Percentiles rank a stretch among this genome's conserved stretches.
Evolutionary conservation across 2,329 filamentous ascomycete species (phyloP).

Genomic region (Trichoderma asperellum): DNA sequence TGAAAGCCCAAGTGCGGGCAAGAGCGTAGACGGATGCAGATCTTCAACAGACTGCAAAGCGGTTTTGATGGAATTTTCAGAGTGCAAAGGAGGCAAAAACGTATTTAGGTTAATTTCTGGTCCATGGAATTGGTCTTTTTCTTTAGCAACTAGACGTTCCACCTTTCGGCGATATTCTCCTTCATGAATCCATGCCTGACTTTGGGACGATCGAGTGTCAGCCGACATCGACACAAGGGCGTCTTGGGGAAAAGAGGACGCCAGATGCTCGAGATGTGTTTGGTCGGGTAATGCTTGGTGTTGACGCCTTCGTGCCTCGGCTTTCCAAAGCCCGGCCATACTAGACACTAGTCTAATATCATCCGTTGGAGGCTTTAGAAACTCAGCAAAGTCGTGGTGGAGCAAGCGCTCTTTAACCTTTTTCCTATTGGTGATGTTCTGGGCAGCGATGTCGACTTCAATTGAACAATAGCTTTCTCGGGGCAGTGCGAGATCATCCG

Average conservation of each 20-base stretch:
- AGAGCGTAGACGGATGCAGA: conserved; percentile 72
- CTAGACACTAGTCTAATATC: conserved; percentile 88
- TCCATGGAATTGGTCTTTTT: conserved; percentile 53
- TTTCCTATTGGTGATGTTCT: conserved; percentile 82
- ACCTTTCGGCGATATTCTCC: conserved; percentile 76
- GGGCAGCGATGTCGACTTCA: conserved; percentile 86
- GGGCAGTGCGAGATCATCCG: conserved; percentile 66
- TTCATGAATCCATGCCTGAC: conserved; percentile 92
- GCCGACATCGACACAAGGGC: conserved; percentile 88
- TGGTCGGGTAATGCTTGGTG: conserved; percentile 63
- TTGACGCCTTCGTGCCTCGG: conserved; percentile 81
- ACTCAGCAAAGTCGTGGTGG: conserved; percentile 86
- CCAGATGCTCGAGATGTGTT: conserved; percentile 66
- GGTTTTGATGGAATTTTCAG: conserved; percentile 69
- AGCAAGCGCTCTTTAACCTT: conserved; percentile 76
- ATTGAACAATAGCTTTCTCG: conserved; percentile 85
- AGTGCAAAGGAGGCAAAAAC: conserved; percentile 61
- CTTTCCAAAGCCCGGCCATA: conserved; percentile 91
- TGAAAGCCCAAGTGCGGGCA: conserved; percentile 50
- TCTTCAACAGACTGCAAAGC: conserved; percentile 84
- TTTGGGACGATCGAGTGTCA: conserved; percentile 70
- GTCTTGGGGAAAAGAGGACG: conserved; percentile 70
- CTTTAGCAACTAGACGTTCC: conserved; percentile 63
- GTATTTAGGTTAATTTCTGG: conserved; percentile 62
- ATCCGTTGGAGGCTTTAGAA: conserved; percentile 61